Evolutionary conservation across 2,329 filamentous ascomycete genomes (phyloP), one percentile per base, ranked within the genome.

Genomic region (Diaporthe velutina): DNA sequence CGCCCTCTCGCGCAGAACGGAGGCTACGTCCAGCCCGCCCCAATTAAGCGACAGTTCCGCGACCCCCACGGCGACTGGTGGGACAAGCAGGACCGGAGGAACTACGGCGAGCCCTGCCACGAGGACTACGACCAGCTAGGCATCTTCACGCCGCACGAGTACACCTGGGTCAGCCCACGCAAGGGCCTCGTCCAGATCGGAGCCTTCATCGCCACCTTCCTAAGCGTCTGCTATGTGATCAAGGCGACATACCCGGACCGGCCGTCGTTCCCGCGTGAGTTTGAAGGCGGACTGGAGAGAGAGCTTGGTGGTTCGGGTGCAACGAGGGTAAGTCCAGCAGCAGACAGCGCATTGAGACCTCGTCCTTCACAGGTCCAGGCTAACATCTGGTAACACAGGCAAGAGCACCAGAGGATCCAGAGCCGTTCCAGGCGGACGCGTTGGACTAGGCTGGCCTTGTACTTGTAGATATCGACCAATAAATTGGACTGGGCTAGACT

Each of bases 31-130:
- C 95, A 96, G 86, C 94, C 94, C 74, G 91, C 92, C 19, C 86
- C 89, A 72, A 87, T 96, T 85, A 98, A 98, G 89, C 94, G 96
- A 79, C 93, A 95, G 84, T 94, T 95, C 87, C 95, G 97, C 83
- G 97, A 98, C 84, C 97, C 97, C 48, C 91, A 98, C 83, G 96
- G 86, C 82, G 93, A 95, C 82, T 99, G 95, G 95, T 98, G 95
- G 95, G 96, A 99, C 86, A 94, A 95, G 85, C 97, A 99, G 87
- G 97, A 98, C 85, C 93, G 96, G 83, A 92, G 97, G 81, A 98
- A 99, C 89, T 98, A 94, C 83, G 96, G 96, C 85, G 97, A 99
- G 85, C 95, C 96, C 17, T 92, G 98, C 70, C 96, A 99, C 85
- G 97, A 99, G 85, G 97, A 99, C 84, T 94, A 98, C 85, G 97